These are phyloP conservation scores for Citrullus mucosospermus DNA, from an alignment of 306 rosid species.

Conservation along the genomic window DNA sequence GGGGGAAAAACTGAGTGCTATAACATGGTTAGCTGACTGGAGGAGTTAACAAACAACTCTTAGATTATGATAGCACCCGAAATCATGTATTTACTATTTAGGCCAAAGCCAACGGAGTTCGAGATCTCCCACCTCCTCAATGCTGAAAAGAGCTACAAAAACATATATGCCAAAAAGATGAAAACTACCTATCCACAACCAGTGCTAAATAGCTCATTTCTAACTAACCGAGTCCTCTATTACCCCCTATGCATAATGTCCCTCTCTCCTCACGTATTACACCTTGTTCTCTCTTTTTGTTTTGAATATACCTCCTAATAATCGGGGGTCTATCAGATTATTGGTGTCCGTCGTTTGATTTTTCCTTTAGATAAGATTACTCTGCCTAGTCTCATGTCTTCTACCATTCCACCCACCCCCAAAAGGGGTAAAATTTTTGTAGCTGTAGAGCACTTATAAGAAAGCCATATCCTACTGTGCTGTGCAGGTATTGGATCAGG, in stretches of 20 bases:
- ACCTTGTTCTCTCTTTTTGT: no score
- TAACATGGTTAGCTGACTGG: background rate
- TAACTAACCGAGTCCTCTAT: no score
- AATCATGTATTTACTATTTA: no score
- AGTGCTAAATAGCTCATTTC: no score
- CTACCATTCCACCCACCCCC: background rate
- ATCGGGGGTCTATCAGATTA: background rate
- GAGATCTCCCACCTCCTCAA: no score
- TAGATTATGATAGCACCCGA: background rate
- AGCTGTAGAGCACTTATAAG: background rate
- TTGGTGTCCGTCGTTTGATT: background rate
- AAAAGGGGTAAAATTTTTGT: background rate
- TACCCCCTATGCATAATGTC: no score
- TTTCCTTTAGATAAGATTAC: background rate
- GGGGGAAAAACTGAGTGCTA: background rate
- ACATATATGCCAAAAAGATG: no score
- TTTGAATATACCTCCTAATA: no score
- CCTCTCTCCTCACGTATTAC: no score
- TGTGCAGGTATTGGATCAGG: conserved; percentile 57
- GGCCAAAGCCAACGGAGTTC: no score
- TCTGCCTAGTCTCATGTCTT: background rate
- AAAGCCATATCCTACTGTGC: conserved; percentile 11
- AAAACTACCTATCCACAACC: no score
- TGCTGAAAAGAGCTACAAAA: no score
- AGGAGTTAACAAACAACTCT: background rate